These are phyloP conservation scores for Fusarium torulosum DNA, from an alignment of 2,329 filamentous ascomycete genomes.

Conservation along the genomic window DNA sequence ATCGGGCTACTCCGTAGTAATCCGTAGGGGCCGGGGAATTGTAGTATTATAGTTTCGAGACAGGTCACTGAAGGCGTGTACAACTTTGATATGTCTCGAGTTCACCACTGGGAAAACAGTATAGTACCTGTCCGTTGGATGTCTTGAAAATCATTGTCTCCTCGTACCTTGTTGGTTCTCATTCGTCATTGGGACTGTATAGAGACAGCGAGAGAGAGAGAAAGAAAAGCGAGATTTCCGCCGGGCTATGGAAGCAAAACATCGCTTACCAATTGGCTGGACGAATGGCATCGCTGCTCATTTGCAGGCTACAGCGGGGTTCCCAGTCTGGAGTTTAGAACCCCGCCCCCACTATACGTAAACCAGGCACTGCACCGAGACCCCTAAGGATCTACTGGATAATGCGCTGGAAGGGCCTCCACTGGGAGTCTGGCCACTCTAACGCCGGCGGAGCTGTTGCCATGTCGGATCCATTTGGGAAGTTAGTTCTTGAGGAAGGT, in stretches of 20 bases:
- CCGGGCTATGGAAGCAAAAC: neutral
- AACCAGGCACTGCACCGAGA: neutral
- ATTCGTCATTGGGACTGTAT: slow-evolving; percentile 10
- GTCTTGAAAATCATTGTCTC: neutral
- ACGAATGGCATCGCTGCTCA: slow-evolving; percentile 4
- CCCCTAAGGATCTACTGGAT: slow-evolving; percentile 27
- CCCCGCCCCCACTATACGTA: slow-evolving; percentile 38
- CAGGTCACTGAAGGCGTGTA: neutral
- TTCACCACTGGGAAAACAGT: neutral
- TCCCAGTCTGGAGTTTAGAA: slow-evolving; percentile 2
- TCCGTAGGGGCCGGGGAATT: neutral
- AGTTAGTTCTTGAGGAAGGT: neutral
- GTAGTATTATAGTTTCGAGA: neutral
- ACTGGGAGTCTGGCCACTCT: too few relatives aligned
- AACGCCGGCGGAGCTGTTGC: neutral
- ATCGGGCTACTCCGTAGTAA: neutral
- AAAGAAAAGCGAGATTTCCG: slow-evolving; percentile 22
- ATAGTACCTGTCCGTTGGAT: neutral
- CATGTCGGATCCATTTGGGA: too few relatives aligned
- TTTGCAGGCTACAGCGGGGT: slow-evolving; percentile 13
- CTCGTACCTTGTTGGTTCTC: neutral
- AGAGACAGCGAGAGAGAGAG: slow-evolving; percentile 4
- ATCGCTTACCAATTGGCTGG: slow-evolving; percentile 21
- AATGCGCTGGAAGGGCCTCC: slow-evolving; percentile 5
- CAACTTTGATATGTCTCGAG: neutral